A percentile compares a stretch with the other conserved stretches of the same genome.
phyloP scores from a whole-genome alignment of 129 eudicot genomes.

The Gnaphalium uliginosum region DNA sequence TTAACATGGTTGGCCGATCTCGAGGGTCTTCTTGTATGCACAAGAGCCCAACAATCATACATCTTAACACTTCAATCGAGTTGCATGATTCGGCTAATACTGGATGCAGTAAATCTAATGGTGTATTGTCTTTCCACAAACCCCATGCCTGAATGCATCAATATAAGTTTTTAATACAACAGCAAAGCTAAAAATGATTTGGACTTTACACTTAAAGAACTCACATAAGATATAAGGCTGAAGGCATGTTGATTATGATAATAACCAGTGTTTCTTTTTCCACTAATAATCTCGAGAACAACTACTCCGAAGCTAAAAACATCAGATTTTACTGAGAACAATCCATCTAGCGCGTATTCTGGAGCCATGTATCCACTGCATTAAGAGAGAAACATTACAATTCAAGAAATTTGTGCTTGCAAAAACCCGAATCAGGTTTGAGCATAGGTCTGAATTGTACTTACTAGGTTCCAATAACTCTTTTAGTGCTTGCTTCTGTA shows the following conservation, averaged over 20 bases:
- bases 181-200: not conserved
- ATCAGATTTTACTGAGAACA: constrained; percentile 45
- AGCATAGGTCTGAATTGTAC: not conserved
- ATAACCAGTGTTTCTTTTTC: constrained; percentile 49
- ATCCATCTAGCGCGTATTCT: constrained; percentile 43
- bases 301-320: constrained; percentile 60
- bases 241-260: constrained; percentile 36
- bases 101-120: constrained; percentile 35
- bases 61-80: constrained; percentile 44
- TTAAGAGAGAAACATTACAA: not conserved
- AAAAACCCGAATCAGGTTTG: not conserved
- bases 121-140: constrained; percentile 43
- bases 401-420: not conserved
- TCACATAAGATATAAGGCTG: constrained; percentile 49
- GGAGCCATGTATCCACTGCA: constrained; percentile 55
- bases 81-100: constrained; percentile 37
- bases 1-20: constrained; percentile 51
- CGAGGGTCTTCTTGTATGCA: constrained; percentile 55
- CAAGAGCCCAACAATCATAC: constrained; percentile 44
- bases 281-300: constrained; percentile 50
- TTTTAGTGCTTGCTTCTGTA: constrained; percentile 24
- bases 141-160: constrained; percentile 41
- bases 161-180: not conserved
- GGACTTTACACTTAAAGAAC: not conserved
- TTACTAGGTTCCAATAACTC: constrained; percentile 51